Evolutionary conservation across 164 flowering plant species (phyloP).

Genomic region (Tinospora cordifolia): DNA sequence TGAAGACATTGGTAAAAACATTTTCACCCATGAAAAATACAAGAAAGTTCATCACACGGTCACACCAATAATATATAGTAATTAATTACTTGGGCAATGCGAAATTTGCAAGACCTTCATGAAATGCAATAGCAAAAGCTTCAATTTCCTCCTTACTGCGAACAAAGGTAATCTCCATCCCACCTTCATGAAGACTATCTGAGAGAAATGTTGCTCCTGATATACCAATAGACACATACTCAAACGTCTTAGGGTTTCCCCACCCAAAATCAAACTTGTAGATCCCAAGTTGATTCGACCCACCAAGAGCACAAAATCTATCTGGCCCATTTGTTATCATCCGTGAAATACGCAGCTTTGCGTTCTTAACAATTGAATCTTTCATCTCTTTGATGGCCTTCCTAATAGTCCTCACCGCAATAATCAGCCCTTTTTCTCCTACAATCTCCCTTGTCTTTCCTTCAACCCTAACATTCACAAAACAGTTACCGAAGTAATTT

Average conservation of each 20-base stretch:
- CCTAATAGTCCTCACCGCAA: conserved; percentile 21
- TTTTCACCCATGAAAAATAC: no score
- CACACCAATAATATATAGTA: no score
- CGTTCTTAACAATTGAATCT: conserved; percentile 6
- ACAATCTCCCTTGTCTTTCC: conserved; percentile 9
- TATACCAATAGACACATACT: conserved; percentile 14
- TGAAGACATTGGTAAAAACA: no score
- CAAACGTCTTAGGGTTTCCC: conserved; percentile 36
- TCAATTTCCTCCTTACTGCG: no score
- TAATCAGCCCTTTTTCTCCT: conserved; percentile 24
- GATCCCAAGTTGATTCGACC: conserved; percentile 28
- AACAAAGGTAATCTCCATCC: no score
- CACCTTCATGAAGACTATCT: no score
- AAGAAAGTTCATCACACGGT: no score
- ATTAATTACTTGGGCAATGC: no score
- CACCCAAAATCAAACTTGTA: conserved; percentile 39
- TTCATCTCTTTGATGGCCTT: conserved; percentile 11
- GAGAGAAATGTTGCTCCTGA: conserved; percentile 18
- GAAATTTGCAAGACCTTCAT: no score
- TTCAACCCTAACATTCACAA: not conserved
- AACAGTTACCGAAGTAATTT: conserved; percentile 42
- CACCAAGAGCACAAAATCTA: conserved; percentile 8
- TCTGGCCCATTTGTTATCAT: not conserved
- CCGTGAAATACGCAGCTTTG: not conserved
- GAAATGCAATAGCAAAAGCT: no score